Evolutionary conservation across 176 grass and related monocot species (phyloP), one percentile per base, ranked within the genome.

Genomic region (Typha latifolia): DNA sequence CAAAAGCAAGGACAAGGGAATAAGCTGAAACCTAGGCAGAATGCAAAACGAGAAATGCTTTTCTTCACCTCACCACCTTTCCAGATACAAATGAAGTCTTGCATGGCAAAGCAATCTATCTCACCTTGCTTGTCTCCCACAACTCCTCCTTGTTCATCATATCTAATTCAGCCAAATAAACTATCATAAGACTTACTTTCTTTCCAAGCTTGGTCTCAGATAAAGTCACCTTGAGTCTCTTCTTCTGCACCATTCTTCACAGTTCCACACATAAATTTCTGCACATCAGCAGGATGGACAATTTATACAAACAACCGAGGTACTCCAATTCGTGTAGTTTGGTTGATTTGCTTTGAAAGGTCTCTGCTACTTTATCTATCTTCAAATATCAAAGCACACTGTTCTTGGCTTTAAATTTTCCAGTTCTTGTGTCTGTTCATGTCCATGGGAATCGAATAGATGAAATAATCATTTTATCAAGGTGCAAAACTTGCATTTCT

Each of bases 71-170:
- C 48, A 49, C 47, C 24, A 31, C 47, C 3, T 59, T 59, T 53
- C 13, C 62, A 72, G 70, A 77, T 55, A 77, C 62, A 52, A 52
- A 64, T 77, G 66, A 70, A 75, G 68, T 29, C 62, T 68, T 87
- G 59, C 67, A 79, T 73, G 75, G 20, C 55, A 84, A 92, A 82
- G 80, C 67, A 73, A 90, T 87, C 51, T 76, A 80, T 86, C 62
- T 29, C 67, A 69, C 69, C 72, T 82, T 80, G 59, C 72, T 77
- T 61, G 56, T 71, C 73, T 74, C 48, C 67, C 62, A 72, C 61
- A 61, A 81, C 47, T 79, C 47, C 68, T 72, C 21, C 57, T 67
- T 83, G 47, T 69, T 47, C 65, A 70, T 51, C n/a, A 2, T 53
- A 20, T 57, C 26, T 70, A 59, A 59, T 51, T n/a, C 69, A 77